Evolutionary conservation across 192 early-diverging fungal genomes (phyloP).

Genomic region (Podochytrium sp.): DNA sequence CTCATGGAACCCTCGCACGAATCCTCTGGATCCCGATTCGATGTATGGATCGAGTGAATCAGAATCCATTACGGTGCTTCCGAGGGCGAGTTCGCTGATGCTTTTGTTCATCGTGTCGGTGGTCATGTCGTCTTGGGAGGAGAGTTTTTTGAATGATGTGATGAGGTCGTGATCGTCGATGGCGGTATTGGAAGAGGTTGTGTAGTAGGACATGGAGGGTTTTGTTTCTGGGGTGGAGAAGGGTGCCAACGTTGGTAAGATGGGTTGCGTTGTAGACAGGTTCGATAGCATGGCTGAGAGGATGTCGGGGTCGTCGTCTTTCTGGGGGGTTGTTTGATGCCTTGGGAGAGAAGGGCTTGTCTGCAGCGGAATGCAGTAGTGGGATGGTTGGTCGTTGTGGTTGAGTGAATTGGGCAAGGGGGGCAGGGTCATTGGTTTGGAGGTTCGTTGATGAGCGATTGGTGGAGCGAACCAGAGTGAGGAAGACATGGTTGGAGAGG

Average conservation of each 20-base stretch:
- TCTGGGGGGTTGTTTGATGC: not conserved
- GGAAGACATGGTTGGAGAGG: not conserved
- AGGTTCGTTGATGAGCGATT: too few relatives aligned
- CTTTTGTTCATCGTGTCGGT: too few relatives aligned
- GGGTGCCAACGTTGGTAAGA: not conserved
- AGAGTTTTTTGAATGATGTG: not conserved
- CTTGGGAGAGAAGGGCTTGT: not conserved
- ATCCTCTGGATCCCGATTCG: too few relatives aligned
- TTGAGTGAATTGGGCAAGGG: not conserved
- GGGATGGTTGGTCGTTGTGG: not conserved
- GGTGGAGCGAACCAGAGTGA: not conserved
- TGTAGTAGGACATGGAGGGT: not conserved
- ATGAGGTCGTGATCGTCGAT: too few relatives aligned
- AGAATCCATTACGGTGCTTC: too few relatives aligned
- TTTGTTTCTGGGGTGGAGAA: conserved; percentile 3
- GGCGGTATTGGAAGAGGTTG: not conserved
- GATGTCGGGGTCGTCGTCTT: not conserved
- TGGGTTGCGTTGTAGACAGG: not conserved
- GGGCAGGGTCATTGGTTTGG: too few relatives aligned
- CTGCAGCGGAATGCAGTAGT: not conserved
- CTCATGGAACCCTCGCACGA: too few relatives aligned
- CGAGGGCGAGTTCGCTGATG: too few relatives aligned
- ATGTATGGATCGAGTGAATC: too few relatives aligned
- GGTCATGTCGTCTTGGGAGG: not conserved
- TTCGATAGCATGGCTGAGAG: not conserved